A percentile compares a stretch with the other conserved stretches of the same genome.
These are phyloP conservation scores for Laguncularia racemosa DNA, from an alignment of 345 rosid species.

Conservation along the genomic window DNA sequence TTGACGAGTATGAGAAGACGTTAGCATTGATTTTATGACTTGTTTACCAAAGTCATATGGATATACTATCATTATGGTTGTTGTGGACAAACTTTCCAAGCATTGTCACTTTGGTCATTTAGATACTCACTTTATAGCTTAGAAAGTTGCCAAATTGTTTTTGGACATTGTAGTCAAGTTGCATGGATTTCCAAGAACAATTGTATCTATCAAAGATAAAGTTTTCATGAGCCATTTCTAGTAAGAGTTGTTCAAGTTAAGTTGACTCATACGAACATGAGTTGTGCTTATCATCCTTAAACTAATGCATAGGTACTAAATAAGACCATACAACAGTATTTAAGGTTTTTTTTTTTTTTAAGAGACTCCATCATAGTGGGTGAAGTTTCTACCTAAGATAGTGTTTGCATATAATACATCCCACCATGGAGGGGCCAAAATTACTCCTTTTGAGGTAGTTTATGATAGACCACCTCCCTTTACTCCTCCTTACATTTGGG, in stretches of 20 bases:
- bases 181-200: not conserved
- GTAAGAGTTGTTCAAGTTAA: not conserved
- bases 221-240: constrained; percentile 1
- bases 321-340: not conserved
- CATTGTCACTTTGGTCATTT: not conserved
- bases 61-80: not conserved
- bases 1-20: not conserved
- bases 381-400: too few relatives aligned
- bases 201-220: not conserved
- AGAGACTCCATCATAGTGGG: not conserved
- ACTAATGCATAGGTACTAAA: not conserved
- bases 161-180: not conserved
- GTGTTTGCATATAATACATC: too few relatives aligned
- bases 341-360: too few relatives aligned
- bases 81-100: not conserved
- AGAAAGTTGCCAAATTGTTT: not conserved
- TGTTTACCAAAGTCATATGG: not conserved
- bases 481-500: not conserved
- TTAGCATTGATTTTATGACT: not conserved
- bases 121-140: not conserved
- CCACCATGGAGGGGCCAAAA: too few relatives aligned
- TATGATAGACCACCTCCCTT: too few relatives aligned
- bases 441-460: too few relatives aligned
- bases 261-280: not conserved
- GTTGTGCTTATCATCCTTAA: not conserved